Percentiles rank a stretch among this genome's conserved stretches.
Conservation (phyloP, 164 flowering plant species). For the Hamamelis virginiana region DNA sequence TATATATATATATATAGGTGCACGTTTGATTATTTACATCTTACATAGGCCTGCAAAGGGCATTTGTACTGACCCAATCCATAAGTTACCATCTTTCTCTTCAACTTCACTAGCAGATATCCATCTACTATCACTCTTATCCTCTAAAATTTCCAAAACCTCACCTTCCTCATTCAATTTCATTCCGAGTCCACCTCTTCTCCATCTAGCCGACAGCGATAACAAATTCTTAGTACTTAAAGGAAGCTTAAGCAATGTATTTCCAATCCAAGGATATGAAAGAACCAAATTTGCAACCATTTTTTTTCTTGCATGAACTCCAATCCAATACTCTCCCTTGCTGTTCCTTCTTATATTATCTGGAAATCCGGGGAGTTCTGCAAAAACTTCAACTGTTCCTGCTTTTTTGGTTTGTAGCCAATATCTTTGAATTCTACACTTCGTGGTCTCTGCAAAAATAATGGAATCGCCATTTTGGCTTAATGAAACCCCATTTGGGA, state of each 20-base stretch:
- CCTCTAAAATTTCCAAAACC: constrained; percentile 26
- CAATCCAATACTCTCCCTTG: constrained; percentile 61
- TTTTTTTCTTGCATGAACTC: constrained; percentile 30
- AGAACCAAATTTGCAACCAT: constrained; percentile 17
- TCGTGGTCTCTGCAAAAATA: constrained; percentile 31
- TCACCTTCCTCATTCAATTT: constrained; percentile 40
- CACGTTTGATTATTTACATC: no score
- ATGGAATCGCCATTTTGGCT: constrained; percentile 27
- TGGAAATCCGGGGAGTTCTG: constrained; percentile 47
- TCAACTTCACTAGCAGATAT: constrained; percentile 43
- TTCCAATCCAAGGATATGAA: constrained; percentile 36
- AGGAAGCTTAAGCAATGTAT: constrained; percentile 23
- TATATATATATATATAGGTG: no score
- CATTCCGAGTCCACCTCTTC: constrained; percentile 28
- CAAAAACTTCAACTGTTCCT: constrained; percentile 31
- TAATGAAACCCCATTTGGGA: constrained; percentile 40
- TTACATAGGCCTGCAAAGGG: constrained; percentile 38
- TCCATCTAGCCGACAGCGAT: constrained; percentile 9
- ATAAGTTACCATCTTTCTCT: constrained; percentile 45
- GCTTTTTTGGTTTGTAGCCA: constrained; percentile 32
- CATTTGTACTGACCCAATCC: constrained; percentile 53
- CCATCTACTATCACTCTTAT: constrained; percentile 6
- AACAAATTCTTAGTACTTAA: constrained; percentile 9
- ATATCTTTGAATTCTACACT: constrained; percentile 23
- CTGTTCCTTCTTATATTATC: constrained; percentile 50